Evolutionary conservation across 2,329 filamentous ascomycete genomes (phyloP).

Genomic region (Thielaviopsis musarum): DNA sequence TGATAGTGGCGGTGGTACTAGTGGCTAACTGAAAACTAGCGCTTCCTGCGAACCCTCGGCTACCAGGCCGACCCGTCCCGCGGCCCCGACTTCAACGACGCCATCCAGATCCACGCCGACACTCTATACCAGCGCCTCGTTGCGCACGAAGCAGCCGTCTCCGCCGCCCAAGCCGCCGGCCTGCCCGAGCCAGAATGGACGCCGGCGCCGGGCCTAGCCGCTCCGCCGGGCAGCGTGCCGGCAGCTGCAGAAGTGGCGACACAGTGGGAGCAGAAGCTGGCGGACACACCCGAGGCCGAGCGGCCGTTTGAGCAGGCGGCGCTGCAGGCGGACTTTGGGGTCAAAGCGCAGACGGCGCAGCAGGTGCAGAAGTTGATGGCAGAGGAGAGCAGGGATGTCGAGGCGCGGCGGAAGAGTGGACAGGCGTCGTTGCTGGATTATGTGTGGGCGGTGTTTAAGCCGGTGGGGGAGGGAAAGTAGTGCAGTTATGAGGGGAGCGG

Average conservation of each 20-base stretch:
- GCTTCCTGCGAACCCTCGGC: slow-evolving; percentile 79
- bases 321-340: slow-evolving; percentile 43
- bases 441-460: slow-evolving; percentile 19
- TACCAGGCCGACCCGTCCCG: slow-evolving; percentile 57
- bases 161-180: slow-evolving; percentile 48
- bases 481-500: not conserved
- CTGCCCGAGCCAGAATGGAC: slow-evolving; percentile 41
- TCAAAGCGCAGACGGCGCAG: slow-evolving; percentile 41
- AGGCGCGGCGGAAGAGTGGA: slow-evolving; percentile 39
- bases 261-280: slow-evolving; percentile 37
- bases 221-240: slow-evolving; percentile 2
- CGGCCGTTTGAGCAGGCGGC: slow-evolving; percentile 46
- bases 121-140: slow-evolving; percentile 76
- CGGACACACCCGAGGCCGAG: slow-evolving; percentile 41
- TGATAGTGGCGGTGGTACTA: too few species aligned
- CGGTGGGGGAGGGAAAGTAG: not conserved
- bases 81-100: slow-evolving; percentile 55
- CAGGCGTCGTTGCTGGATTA: slow-evolving; percentile 28
- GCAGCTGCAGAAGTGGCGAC: slow-evolving; percentile 26
- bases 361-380: slow-evolving; percentile 38
- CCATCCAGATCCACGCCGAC: slow-evolving; percentile 93
- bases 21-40: slow-evolving; percentile 25
- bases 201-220: slow-evolving; percentile 36
- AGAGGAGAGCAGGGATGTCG: slow-evolving; percentile 35
- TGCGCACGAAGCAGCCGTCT: slow-evolving; percentile 59